phyloP scores from a whole-genome alignment of 169 alveolate genomes.

The Plasmodium malariae region DNA sequence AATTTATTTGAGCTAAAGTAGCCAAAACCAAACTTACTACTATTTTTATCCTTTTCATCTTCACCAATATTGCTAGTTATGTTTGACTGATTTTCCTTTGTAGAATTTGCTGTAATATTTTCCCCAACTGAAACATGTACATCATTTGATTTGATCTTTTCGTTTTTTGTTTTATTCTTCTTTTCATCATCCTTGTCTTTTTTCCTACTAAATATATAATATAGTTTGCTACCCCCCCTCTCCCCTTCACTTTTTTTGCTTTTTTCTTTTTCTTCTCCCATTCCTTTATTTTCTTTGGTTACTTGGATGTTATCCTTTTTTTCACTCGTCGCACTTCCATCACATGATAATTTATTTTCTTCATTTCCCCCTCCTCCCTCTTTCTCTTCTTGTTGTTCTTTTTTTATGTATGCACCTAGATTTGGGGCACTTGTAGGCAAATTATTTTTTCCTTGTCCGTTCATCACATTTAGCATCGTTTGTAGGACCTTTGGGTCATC shows the following conservation, averaged over 20 bases:
- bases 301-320: conserved; percentile 15
- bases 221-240: background rate
- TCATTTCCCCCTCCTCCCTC: background rate
- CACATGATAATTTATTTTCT: background rate
- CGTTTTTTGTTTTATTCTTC: background rate
- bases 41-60: background rate
- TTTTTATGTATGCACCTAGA: background rate
- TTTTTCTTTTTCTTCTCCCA: background rate
- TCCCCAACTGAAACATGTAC: background rate
- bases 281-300: background rate
- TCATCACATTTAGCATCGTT: conserved; percentile 38
- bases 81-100: background rate
- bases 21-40: background rate
- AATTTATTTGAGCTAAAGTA: background rate
- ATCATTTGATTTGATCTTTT: background rate
- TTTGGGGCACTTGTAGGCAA: background rate
- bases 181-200: background rate
- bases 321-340: background rate
- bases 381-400: background rate
- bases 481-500: conserved; percentile 67
- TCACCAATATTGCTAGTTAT: conserved; percentile 6
- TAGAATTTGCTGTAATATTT: background rate
- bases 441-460: conserved; percentile 7
- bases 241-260: background rate
- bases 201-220: background rate